Percentiles rank a stretch among this genome's conserved stretches.
These are phyloP conservation scores for Pyrrhoderma noxium DNA, from an alignment of 1,284 basidiomycete species.

Conservation along the genomic window DNA sequence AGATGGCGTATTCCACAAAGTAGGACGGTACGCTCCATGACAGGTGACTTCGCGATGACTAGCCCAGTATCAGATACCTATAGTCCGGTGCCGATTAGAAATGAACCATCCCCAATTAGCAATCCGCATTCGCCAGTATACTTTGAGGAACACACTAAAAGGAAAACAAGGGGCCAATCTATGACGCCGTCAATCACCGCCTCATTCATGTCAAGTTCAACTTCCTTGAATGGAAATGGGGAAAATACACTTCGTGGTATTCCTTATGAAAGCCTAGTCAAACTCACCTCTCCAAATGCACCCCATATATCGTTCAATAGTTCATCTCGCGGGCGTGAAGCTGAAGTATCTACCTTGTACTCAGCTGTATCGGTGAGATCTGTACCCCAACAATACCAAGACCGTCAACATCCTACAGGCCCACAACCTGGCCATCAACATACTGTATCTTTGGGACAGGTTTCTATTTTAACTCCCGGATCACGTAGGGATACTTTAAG, in stretches of 20 bases:
- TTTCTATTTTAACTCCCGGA: slow-evolving; percentile 15
- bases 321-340: slow-evolving; percentile 42
- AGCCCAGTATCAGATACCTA: slow-evolving; percentile 3
- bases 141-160: not conserved
- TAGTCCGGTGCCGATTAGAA: not conserved
- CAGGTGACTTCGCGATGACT: slow-evolving; percentile 7
- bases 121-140: not conserved
- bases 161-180: slow-evolving; percentile 9
- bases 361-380: slow-evolving; percentile 75
- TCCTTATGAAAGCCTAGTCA: slow-evolving; percentile 76
- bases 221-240: slow-evolving; percentile 29
- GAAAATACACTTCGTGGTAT: slow-evolving; percentile 54
- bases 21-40: slow-evolving; percentile 31
- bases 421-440: slow-evolving; percentile 13
- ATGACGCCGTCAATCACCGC: slow-evolving; percentile 19
- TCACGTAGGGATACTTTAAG: slow-evolving; percentile 33
- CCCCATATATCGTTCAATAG: slow-evolving; percentile 48
- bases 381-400: slow-evolving; percentile 35
- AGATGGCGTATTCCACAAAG: slow-evolving; percentile 68
- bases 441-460: slow-evolving; percentile 24
- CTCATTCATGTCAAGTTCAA: slow-evolving; percentile 13
- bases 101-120: not conserved
- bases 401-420: slow-evolving; percentile 26
- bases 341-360: slow-evolving; percentile 78
- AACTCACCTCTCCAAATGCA: slow-evolving; percentile 70